A percentile compares a stretch with the other conserved stretches of the same genome.
Evolutionary conservation across 2,329 filamentous ascomycete genomes (phyloP).

Genomic region (Penicillium sp.): DNA sequence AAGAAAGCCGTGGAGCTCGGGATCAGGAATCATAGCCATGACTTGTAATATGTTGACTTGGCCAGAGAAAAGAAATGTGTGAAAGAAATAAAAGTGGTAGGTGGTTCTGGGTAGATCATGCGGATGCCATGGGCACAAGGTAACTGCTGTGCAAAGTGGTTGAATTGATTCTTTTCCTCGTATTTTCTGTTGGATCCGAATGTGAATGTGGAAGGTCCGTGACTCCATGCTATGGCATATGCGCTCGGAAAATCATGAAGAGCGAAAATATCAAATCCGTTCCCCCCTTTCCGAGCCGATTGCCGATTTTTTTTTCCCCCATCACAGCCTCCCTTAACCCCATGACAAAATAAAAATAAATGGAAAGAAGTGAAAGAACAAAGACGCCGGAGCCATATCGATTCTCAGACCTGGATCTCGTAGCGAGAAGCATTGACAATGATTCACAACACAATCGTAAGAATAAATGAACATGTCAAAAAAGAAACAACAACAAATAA

Average conservation of each 20-base stretch:
- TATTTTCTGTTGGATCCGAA: slow-evolving; percentile 1
- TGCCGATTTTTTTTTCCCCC: not conserved
- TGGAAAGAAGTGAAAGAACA: slow-evolving; percentile 8
- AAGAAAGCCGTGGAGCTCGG: not conserved
- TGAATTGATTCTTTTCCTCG: not conserved
- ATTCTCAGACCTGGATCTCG: slow-evolving; percentile 8
- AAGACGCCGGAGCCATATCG: slow-evolving; percentile 3
- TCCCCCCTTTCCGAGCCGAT: not conserved
- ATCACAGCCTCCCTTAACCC: not conserved
- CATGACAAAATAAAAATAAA: not conserved
- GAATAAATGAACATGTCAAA: slow-evolving; percentile 19
- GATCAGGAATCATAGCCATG: not conserved
- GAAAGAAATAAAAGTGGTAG: not conserved
- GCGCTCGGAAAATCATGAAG: slow-evolving; percentile 1
- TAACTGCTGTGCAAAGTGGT: not conserved
- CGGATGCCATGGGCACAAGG: not conserved
- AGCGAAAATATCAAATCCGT: not conserved
- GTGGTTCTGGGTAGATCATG: slow-evolving; percentile 1
- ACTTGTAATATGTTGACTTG: not conserved
- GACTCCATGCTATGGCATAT: not conserved
- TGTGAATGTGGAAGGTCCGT: not conserved
- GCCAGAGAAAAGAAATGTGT: not conserved
- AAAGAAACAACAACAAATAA: slow-evolving; percentile 14
- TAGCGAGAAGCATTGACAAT: slow-evolving; percentile 16
- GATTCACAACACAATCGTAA: slow-evolving; percentile 15